Percentiles rank a stretch among this genome's conserved stretches.
Conservation (phyloP, 75 land plant genomes). For the Picea glauca region DNA sequence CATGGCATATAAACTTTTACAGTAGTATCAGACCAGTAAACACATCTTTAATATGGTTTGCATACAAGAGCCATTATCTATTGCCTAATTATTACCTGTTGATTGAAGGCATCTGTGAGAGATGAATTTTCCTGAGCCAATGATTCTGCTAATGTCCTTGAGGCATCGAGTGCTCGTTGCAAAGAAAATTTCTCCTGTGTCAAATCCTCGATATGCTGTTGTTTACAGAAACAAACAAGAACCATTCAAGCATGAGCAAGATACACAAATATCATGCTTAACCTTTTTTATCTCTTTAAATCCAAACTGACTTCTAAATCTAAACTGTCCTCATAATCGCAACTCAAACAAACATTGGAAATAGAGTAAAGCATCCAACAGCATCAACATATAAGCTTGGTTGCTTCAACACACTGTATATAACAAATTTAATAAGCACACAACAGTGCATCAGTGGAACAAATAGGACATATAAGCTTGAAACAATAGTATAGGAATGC, state of each 20-base stretch:
- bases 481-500: too few species aligned
- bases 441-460: too few species aligned
- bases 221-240: slow-evolving; percentile 7
- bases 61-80: slow-evolving; percentile 3
- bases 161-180: slow-evolving; percentile 76
- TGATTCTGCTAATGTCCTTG: slow-evolving; percentile 64
- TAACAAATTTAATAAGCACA: too few species aligned
- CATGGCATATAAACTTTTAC: too few species aligned
- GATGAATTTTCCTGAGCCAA: slow-evolving; percentile 83
- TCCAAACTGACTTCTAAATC: background rate
- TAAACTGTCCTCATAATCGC: background rate
- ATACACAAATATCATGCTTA: background rate
- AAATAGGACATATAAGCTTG: too few species aligned
- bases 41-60: background rate
- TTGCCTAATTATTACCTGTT: slow-evolving; percentile 50
- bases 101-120: slow-evolving; percentile 81
- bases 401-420: background rate
- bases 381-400: background rate
- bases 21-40: too few species aligned
- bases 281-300: background rate
- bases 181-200: slow-evolving; percentile 91
- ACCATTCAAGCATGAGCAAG: background rate
- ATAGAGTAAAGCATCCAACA: background rate
- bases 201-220: slow-evolving; percentile 95
- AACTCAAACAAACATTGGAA: background rate